These are phyloP conservation scores for Claviceps sp. DNA, from an alignment of 2,329 filamentous ascomycete genomes.

Conservation along the genomic window DNA sequence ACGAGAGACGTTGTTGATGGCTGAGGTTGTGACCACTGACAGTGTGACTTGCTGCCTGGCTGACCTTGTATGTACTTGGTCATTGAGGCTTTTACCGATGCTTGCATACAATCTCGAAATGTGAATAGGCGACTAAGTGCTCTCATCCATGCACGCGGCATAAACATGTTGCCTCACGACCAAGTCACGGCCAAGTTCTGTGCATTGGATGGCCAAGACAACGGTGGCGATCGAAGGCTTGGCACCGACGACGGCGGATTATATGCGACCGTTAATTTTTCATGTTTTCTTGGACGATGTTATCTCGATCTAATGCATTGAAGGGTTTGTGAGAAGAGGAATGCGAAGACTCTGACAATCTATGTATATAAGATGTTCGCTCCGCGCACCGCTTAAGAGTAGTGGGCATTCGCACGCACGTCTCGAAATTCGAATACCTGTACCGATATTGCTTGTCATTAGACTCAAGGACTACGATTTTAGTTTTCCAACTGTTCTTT, in stretches of 20 bases:
- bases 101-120: neutral
- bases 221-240: neutral
- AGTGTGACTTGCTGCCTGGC: neutral
- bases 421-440: neutral
- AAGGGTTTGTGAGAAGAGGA: neutral
- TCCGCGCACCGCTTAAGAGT: neutral
- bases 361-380: neutral
- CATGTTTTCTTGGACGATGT: neutral
- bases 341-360: neutral
- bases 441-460: neutral
- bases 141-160: neutral
- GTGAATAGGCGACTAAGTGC: neutral
- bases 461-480: neutral
- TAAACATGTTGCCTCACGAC: neutral
- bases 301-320: too few relatives aligned
- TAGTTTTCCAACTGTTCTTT: neutral
- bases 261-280: neutral
- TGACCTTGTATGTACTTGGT: neutral
- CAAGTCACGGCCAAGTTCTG: neutral
- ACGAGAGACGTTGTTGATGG: neutral
- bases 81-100: neutral
- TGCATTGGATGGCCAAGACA: neutral
- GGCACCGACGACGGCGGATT: neutral
- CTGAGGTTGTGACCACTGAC: neutral
- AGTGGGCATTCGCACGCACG: neutral